Percentiles rank a stretch among this genome's conserved stretches.
Conservation (phyloP, 2,329 filamentous ascomycete genomes). For the Fonsecaea monophora region DNA sequence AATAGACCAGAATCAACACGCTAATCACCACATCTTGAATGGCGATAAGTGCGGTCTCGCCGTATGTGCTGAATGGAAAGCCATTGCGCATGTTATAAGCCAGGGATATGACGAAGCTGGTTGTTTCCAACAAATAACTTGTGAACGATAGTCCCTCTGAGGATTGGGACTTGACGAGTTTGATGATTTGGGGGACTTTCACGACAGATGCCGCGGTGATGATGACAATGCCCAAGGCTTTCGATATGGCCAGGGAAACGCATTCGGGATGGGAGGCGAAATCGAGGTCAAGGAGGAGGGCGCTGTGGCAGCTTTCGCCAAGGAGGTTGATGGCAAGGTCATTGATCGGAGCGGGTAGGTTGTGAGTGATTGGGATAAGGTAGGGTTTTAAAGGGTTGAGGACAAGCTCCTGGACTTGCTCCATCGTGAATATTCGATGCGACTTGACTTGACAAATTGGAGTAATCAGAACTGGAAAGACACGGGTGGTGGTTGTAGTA, state of each 20-base stretch:
- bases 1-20: constrained; percentile 83
- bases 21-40: constrained; percentile 91
- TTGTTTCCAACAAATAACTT: constrained; percentile 90
- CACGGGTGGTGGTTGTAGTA: neutral
- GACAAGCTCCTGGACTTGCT: constrained; percentile 50
- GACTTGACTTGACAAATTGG: neutral
- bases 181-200: constrained; percentile 96
- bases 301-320: constrained; percentile 82
- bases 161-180: constrained; percentile 81
- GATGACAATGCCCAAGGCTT: constrained; percentile 91
- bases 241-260: constrained; percentile 87
- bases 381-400: constrained; percentile 53
- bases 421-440: constrained; percentile 44
- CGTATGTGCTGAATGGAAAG: constrained; percentile 96
- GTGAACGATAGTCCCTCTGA: constrained; percentile 86
- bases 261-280: constrained; percentile 74
- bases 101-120: constrained; percentile 83
- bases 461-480: neutral
- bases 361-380: constrained; percentile 72
- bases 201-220: constrained; percentile 88
- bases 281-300: constrained; percentile 84
- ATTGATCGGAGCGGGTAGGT: constrained; percentile 75
- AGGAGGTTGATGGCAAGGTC: constrained; percentile 80
- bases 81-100: constrained; percentile 90
- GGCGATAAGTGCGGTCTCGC: constrained; percentile 90